phyloP scores from a whole-genome alignment of 805 yeast species.

The Starmerella ratchasimensis region DNA sequence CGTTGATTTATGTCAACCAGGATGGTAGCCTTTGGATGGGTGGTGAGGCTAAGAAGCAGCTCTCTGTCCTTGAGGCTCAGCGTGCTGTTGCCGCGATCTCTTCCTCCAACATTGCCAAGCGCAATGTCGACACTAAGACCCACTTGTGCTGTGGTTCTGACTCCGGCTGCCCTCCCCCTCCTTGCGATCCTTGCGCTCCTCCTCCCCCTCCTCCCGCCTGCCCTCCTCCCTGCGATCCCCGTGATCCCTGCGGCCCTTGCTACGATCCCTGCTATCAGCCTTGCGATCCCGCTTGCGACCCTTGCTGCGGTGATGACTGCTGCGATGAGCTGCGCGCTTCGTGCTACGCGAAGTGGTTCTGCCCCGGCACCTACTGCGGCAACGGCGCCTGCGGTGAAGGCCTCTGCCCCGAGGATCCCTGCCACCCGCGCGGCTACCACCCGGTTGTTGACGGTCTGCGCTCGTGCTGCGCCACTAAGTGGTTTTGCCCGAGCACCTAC shows the following conservation, averaged over 20 bases:
- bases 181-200: neutral
- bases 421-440: conserved; percentile 7
- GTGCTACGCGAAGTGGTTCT: conserved; percentile 13
- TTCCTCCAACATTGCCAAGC: neutral
- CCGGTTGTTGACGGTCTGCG: conserved; percentile 11
- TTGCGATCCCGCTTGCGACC: conserved; percentile 2
- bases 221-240: neutral
- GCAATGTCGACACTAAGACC: conserved; percentile 1
- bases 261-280: conserved; percentile 2
- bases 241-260: conserved; percentile 5
- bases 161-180: conserved; percentile 1
- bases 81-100: conserved; percentile 1
- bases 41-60: conserved; percentile 5
- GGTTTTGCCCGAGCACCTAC: conserved; percentile 14
- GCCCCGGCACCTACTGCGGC: conserved; percentile 13
- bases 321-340: conserved; percentile 8
- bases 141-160: conserved; percentile 7
- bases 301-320: conserved; percentile 6
- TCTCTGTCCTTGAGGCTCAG: conserved; percentile 2
- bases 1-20: conserved; percentile 8
- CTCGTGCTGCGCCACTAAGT: conserved; percentile 9
- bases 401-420: conserved; percentile 8
- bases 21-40: conserved; percentile 16
- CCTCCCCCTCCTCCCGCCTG: conserved; percentile 3
- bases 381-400: neutral